Percentiles rank a stretch among this genome's conserved stretches.
Conservation (phyloP, 495 filamentous ascomycete species). For the Neurospora discreta region DNA sequence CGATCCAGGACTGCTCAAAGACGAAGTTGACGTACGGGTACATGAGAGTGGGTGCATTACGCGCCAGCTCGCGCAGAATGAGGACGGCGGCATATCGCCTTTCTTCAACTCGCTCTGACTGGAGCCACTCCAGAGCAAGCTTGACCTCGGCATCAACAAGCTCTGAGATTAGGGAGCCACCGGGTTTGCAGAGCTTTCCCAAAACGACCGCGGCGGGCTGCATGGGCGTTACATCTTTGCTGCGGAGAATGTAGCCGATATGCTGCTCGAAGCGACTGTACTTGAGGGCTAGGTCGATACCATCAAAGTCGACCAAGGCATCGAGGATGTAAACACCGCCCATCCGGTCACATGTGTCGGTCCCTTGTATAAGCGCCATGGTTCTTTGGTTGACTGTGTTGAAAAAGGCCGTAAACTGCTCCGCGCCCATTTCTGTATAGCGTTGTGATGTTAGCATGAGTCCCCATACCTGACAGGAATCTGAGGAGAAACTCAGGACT, state of each 20-base stretch:
- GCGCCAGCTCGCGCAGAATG: conserved; percentile 76
- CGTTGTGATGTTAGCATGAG: background rate
- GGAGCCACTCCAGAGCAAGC: conserved; percentile 87
- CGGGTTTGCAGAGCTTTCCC: conserved; percentile 80
- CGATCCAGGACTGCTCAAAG: conserved; percentile 91
- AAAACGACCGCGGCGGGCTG: conserved; percentile 76
- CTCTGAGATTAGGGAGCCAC: conserved; percentile 89
- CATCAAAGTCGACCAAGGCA: conserved; percentile 86
- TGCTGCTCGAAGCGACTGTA: conserved; percentile 87
- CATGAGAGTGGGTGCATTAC: conserved; percentile 84
- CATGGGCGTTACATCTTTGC: conserved; percentile 80
- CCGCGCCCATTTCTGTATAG: conserved; percentile 56
- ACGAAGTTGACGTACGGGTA: conserved; percentile 84
- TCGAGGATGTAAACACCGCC: conserved; percentile 89
- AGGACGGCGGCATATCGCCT: conserved; percentile 85
- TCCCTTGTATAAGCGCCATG: conserved; percentile 64
- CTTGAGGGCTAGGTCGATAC: conserved; percentile 87
- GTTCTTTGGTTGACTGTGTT: conserved; percentile 67
- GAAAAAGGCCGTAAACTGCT: conserved; percentile 71
- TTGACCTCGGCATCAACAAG: conserved; percentile 95
- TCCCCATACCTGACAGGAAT: background rate
- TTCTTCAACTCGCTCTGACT: conserved; percentile 87
- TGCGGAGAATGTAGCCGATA: conserved; percentile 75
- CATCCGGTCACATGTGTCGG: conserved; percentile 75
- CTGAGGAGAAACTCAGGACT: background rate